Evolutionary conservation across 1,284 basidiomycete genomes (phyloP).

Genomic region (Rhodofomes roseus): DNA sequence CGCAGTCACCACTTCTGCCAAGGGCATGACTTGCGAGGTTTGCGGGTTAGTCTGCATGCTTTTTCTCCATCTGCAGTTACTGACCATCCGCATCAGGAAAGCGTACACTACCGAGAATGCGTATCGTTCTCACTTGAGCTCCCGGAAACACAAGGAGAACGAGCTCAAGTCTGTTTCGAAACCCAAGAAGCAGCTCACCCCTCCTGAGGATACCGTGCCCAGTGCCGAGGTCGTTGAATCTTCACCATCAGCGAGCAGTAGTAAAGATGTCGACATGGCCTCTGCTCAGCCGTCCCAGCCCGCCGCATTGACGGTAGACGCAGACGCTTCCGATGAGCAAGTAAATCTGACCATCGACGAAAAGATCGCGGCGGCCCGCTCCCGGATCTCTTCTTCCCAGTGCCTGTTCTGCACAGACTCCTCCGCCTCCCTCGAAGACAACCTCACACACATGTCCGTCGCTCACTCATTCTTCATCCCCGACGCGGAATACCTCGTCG

Average conservation of each 20-base stretch:
- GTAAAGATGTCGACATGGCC: constrained; percentile 3
- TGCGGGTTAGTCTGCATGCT: constrained; percentile 62
- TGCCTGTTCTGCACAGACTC: constrained; percentile 85
- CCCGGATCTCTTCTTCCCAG: constrained; percentile 56
- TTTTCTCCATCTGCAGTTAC: neutral
- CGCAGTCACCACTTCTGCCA: constrained; percentile 61
- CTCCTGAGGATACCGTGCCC: constrained; percentile 6
- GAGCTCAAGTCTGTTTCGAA: constrained; percentile 49
- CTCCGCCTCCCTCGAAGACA: constrained; percentile 57
- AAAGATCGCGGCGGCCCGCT: constrained; percentile 74
- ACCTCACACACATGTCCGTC: constrained; percentile 84
- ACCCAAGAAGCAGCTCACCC: constrained; percentile 11
- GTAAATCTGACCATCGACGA: constrained; percentile 62
- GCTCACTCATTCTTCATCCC: constrained; percentile 96
- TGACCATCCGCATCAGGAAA: constrained; percentile 57
- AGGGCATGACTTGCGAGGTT: constrained; percentile 67
- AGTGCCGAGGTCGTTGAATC: neutral
- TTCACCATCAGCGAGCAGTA: neutral
- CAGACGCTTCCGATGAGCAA: constrained; percentile 47
- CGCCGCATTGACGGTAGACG: constrained; percentile 32
- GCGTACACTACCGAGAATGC: constrained; percentile 88
- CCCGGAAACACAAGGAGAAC: constrained; percentile 88
- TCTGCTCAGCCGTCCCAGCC: constrained; percentile 4
- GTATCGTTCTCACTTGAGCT: constrained; percentile 83
- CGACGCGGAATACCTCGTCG: constrained; percentile 87